These are phyloP conservation scores for Ogataea neopini DNA, from an alignment of 805 yeast genomes.

Conservation along the genomic window DNA sequence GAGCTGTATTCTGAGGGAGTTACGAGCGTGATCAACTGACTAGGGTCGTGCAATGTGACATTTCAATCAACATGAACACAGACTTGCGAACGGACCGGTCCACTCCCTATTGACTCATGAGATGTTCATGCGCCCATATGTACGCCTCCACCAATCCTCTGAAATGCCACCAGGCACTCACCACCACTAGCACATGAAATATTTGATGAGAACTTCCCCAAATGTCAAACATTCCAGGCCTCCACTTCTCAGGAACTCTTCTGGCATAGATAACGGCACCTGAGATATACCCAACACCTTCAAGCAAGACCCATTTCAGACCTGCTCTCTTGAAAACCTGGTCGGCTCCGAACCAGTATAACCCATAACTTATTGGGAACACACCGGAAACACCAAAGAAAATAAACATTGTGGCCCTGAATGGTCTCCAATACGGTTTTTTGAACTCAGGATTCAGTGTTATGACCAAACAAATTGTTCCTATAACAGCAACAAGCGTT, in stretches of 20 bases:
- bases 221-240: constrained; percentile 64
- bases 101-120: neutral
- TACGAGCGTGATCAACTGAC: no score
- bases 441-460: constrained; percentile 69
- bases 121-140: constrained; percentile 43
- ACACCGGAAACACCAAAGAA: constrained; percentile 77
- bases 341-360: constrained; percentile 46
- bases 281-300: constrained; percentile 70
- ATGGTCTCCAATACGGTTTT: constrained; percentile 70
- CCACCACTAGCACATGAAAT: constrained; percentile 74
- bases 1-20: constrained; percentile 62
- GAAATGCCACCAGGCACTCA: constrained; percentile 77
- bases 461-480: constrained; percentile 58
- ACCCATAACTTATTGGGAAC: constrained; percentile 64
- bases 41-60: no score
- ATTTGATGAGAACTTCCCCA: constrained; percentile 86
- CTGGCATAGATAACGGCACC: constrained; percentile 83
- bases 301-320: constrained; percentile 61
- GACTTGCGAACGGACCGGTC: neutral
- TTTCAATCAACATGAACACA: no score
- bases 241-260: constrained; percentile 72
- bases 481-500: constrained; percentile 52
- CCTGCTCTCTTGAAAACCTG: constrained; percentile 54
- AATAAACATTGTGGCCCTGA: constrained; percentile 77
- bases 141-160: constrained; percentile 61